These are phyloP conservation scores for Capsella bursapastoris DNA, from an alignment of 345 rosid genomes.

Conservation along the genomic window DNA sequence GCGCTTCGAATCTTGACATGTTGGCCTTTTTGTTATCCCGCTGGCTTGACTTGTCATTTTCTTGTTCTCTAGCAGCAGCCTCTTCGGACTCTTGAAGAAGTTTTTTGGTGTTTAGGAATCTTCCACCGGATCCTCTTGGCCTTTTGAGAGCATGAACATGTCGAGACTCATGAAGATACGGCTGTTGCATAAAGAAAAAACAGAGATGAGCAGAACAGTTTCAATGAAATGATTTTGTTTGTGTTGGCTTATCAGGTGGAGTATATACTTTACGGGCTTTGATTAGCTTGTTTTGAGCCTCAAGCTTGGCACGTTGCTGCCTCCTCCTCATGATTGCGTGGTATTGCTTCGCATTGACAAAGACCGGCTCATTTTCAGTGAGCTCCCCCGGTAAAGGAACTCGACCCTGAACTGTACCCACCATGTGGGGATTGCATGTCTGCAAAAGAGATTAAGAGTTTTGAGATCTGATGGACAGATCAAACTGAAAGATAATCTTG, in stretches of 20 bases:
- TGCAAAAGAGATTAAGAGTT: slow-evolving; percentile 39
- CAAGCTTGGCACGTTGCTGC: slow-evolving; percentile 78
- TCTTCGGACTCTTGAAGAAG: slow-evolving; percentile 52
- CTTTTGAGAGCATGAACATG: slow-evolving; percentile 83
- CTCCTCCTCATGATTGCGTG: slow-evolving; percentile 83
- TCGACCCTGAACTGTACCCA: slow-evolving; percentile 58
- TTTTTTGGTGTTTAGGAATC: slow-evolving; percentile 70
- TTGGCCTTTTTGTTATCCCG: slow-evolving; percentile 19
- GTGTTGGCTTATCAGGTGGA: neutral
- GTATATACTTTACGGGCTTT: slow-evolving; percentile 66
- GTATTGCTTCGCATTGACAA: slow-evolving; percentile 87
- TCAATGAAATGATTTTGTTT: neutral
- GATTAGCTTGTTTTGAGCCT: slow-evolving; percentile 73
- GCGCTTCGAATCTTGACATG: slow-evolving; percentile 50
- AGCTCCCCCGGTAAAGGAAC: slow-evolving; percentile 68
- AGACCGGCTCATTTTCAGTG: slow-evolving; percentile 62
- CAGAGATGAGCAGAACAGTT: slow-evolving; percentile 30
- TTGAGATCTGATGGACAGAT: slow-evolving; percentile 4
- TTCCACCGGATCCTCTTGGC: slow-evolving; percentile 86
- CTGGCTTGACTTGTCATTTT: slow-evolving; percentile 34
- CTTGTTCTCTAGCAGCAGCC: slow-evolving; percentile 35
- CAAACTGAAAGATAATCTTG: neutral
- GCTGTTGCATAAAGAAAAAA: slow-evolving; percentile 49
- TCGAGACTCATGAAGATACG: slow-evolving; percentile 88
- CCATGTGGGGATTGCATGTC: slow-evolving; percentile 62